Percentiles rank a stretch among this genome's conserved stretches.
Evolutionary conservation across 257 asterid genomes (phyloP).

Genomic region (Ballota nigra): DNA sequence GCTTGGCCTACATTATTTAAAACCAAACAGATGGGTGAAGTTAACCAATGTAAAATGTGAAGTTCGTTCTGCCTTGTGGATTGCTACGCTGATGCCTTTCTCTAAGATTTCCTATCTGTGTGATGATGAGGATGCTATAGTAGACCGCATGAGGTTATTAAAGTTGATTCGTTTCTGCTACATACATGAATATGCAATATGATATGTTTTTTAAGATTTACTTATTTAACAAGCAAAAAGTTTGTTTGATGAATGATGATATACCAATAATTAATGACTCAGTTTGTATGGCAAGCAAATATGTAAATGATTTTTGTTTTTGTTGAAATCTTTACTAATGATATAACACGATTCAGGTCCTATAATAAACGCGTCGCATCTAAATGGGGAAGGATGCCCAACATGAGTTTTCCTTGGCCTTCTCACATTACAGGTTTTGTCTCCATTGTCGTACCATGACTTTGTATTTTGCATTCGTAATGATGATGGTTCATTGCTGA

Average conservation of each 20-base stretch:
- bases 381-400: slow-evolving; percentile 64
- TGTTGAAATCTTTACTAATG: slow-evolving; percentile 5
- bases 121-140: slow-evolving; percentile 49
- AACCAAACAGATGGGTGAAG: slow-evolving; percentile 67
- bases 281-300: neutral
- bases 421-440: slow-evolving; percentile 58
- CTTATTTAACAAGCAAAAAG: neutral
- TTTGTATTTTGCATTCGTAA: slow-evolving; percentile 11
- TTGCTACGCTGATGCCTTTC: slow-evolving; percentile 62
- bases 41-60: slow-evolving; percentile 50
- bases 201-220: neutral
- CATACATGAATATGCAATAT: neutral
- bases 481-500: neutral
- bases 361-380: slow-evolving; percentile 48
- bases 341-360: slow-evolving; percentile 36
- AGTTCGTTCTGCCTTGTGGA: slow-evolving; percentile 53
- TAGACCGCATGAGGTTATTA: slow-evolving; percentile 52
- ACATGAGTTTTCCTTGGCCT: slow-evolving; percentile 65
- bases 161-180: neutral
- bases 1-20: slow-evolving; percentile 45
- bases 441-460: slow-evolving; percentile 18
- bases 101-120: slow-evolving; percentile 64
- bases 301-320: neutral
- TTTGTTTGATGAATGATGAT: neutral
- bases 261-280: neutral